Evolutionary conservation across 371 early-diverging fungal genomes (phyloP), one percentile per base, ranked within the genome.

Genomic region (Rhizopus stolonifer): DNA sequence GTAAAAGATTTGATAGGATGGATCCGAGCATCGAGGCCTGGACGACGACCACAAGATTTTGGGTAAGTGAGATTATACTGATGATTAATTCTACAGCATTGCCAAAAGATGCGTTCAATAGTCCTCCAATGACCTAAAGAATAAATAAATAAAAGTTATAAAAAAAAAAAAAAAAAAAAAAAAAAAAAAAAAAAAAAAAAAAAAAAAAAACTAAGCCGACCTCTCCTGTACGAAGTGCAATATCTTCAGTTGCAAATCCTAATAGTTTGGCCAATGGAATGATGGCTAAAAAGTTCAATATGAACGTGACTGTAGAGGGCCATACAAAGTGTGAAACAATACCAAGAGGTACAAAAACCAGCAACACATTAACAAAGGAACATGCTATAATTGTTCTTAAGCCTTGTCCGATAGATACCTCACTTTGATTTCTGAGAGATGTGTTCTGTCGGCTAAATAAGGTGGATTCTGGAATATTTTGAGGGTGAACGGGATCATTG

Each of bases 261-360:
- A 76, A 48, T 15, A 76, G 42, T 46, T 90, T 91, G 21, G 94
- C 94, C 32, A 95, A 68, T 4, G 94, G 94, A 18, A 96, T 63
- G 49, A 96, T 90, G 13, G 94, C 93, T 22, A 93, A 74, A 45
- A 94, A 93, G 74, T 96, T 96, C 54, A 93, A 69, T n/a, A 83
- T 49, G 59, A 96, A 96, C 1, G 82, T 74, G 0, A 81, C 58
- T 4, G 84, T 79, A 7, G 83, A 76, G 4, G 76, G 62, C 84
- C 90, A 91, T 6, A 79, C 68, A 21, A 79, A 66, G 45, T 77
- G 74, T 34, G 88, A 74, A 0, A 84, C 60, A 24, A 91, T 83
- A 29, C 93, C 96, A 6, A 93, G 65, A 0, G 94, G 94, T n/a
- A 90, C 70, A 36, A 92, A 87, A 3, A 92, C 49, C n/a, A 29